Percentiles rank a stretch among this genome's conserved stretches.
Evolutionary conservation across 768 basidiomycete genomes (phyloP).

Genomic region (Mycena capillaripes): DNA sequence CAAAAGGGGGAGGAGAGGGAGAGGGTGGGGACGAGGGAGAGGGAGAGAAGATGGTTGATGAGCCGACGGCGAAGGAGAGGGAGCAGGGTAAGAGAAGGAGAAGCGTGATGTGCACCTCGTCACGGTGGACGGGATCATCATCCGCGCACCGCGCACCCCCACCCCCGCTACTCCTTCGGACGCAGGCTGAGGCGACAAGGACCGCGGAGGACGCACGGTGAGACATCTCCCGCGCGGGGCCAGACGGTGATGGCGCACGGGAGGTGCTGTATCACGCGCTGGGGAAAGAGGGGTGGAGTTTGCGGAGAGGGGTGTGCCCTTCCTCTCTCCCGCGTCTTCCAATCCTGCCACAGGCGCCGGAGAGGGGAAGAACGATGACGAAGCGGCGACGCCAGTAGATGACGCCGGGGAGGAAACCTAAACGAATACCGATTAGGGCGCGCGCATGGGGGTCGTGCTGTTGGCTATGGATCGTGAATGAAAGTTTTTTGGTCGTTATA

Average conservation of each 20-base stretch:
- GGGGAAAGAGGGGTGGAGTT: slow-evolving; percentile 21
- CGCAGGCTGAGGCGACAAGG: neutral
- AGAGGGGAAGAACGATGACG: neutral
- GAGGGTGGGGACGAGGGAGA: no score
- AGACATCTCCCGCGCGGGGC: slow-evolving; percentile 7
- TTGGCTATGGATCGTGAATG: neutral
- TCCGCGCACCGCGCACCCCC: no score
- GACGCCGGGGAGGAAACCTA: neutral
- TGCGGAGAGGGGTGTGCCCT: slow-evolving; percentile 14
- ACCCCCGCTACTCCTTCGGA: no score
- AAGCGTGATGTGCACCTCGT: slow-evolving; percentile 23
- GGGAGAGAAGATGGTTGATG: no score
- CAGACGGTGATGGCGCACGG: neutral
- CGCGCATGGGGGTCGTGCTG: slow-evolving; percentile 4
- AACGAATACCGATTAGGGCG: neutral
- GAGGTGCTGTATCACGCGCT: slow-evolving; percentile 17
- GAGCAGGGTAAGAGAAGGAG: neutral
- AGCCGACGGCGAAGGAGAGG: neutral
- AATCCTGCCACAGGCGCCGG: neutral
- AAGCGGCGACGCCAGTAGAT: neutral
- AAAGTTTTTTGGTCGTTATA: neutral
- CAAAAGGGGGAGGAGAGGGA: no score
- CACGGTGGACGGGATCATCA: slow-evolving; percentile 11
- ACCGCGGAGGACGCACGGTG: neutral
- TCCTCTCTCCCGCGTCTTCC: neutral